These are phyloP conservation scores for Ceratobasidium sp. DNA, from an alignment of 1,284 basidiomycete genomes.

Conservation along the genomic window DNA sequence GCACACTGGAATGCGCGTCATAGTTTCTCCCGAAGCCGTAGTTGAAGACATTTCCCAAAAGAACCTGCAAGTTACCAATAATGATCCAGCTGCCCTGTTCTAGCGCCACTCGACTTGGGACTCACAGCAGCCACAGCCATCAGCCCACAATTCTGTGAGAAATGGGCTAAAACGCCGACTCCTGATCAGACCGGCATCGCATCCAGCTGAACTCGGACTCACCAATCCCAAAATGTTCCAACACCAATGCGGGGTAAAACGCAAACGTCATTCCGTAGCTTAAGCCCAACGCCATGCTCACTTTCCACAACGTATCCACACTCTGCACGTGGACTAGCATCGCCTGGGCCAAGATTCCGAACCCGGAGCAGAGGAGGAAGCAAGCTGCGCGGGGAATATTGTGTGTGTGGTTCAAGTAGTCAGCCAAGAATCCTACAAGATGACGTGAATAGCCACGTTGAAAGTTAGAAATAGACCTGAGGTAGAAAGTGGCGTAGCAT, in stretches of 20 bases:
- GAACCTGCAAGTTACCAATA: constrained; percentile 1
- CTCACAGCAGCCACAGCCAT: constrained; percentile 81
- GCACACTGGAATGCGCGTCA: constrained; percentile 71
- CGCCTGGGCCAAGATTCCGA: constrained; percentile 78
- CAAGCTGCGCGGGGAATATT: constrained; percentile 79
- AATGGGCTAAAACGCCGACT: constrained; percentile 59
- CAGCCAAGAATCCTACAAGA: constrained; percentile 73
- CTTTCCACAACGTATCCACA: constrained; percentile 71
- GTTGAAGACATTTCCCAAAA: constrained; percentile 77
- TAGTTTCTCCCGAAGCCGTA: constrained; percentile 84
- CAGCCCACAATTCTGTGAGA: constrained; percentile 90
- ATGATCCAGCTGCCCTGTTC: neutral
- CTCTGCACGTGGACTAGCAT: constrained; percentile 16
- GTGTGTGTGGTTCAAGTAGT: constrained; percentile 73
- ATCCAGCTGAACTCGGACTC: constrained; percentile 52
- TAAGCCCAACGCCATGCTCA: constrained; percentile 78
- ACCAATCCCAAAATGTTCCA: constrained; percentile 91
- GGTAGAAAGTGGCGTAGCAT: constrained; percentile 37
- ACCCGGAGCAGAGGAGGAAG: constrained; percentile 72
- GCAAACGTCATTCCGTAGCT: constrained; percentile 87
- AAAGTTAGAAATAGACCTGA: neutral
- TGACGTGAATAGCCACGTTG: neutral
- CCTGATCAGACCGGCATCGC: neutral
- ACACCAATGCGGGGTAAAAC: constrained; percentile 77
- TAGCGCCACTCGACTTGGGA: constrained; percentile 56